Evolutionary conservation across 257 asterid genomes (phyloP).

Genomic region (Solanum lignicaule): DNA sequence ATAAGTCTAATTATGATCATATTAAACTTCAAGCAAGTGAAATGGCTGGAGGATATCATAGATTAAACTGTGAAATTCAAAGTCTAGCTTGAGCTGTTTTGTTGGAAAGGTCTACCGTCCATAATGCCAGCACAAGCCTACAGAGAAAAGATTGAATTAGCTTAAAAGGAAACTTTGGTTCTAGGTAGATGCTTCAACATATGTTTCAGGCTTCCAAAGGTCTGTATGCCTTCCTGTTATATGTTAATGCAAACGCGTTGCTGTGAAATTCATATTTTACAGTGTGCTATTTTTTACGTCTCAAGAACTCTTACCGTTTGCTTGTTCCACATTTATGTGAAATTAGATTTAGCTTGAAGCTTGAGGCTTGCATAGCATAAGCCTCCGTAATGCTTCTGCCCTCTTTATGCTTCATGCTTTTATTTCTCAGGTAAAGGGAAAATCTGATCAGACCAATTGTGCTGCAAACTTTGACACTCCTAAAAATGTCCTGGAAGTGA

Average conservation of each 20-base stretch:
- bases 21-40: background rate
- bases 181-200: background rate
- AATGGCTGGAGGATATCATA: background rate
- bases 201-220: background rate
- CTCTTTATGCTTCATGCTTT: constrained; percentile 3
- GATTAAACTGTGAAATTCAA: background rate
- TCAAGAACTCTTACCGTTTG: background rate
- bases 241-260: background rate
- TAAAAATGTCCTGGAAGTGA: constrained; percentile 27
- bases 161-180: background rate
- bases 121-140: background rate
- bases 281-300: background rate
- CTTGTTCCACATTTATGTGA: background rate
- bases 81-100: background rate
- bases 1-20: background rate
- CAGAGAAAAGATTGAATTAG: background rate
- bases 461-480: constrained; percentile 40
- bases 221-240: background rate
- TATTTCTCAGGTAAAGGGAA: constrained; percentile 56
- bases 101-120: background rate
- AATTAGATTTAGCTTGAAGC: background rate
- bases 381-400: background rate
- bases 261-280: background rate
- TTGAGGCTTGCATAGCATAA: background rate
- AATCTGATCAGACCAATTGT: constrained; percentile 35